Conservation (phyloP, 495 filamentous ascomycete species). For the Penicillium diatomitis region DNA sequence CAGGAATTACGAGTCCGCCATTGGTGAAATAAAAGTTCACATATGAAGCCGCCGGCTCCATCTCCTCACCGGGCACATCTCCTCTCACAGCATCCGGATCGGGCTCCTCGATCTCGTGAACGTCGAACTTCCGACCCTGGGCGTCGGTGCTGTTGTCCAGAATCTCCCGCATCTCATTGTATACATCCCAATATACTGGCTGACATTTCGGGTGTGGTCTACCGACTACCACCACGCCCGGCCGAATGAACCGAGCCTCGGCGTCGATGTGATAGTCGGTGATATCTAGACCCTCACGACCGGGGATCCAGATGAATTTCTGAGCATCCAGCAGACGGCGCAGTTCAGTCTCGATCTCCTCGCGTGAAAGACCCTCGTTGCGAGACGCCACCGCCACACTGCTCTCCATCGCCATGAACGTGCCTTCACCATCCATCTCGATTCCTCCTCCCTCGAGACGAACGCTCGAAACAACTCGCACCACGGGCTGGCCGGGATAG, state of each 20-base stretch:
- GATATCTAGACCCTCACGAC: slow-evolving; percentile 21
- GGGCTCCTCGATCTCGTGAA: slow-evolving; percentile 24
- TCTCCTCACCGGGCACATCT: slow-evolving; percentile 14
- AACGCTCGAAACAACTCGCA: slow-evolving; percentile 12
- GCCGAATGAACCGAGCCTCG: slow-evolving; percentile 21
- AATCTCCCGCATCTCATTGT: slow-evolving; percentile 19
- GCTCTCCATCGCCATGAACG: slow-evolving; percentile 28
- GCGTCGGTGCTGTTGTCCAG: slow-evolving; percentile 18
- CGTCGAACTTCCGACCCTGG: slow-evolving; percentile 15
- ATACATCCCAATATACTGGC: slow-evolving; percentile 17
- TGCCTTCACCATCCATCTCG: slow-evolving; percentile 28
- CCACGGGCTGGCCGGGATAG: slow-evolving; percentile 1
- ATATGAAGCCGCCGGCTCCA: slow-evolving; percentile 20
- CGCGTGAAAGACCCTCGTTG: slow-evolving; percentile 16
- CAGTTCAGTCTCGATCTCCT: slow-evolving; percentile 17
- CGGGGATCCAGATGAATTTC: slow-evolving; percentile 29
- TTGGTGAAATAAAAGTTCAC: slow-evolving; percentile 32
- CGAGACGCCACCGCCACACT: slow-evolving; percentile 20
- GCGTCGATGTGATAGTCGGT: slow-evolving; percentile 30
- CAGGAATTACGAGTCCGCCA: slow-evolving; percentile 24
- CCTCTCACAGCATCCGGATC: slow-evolving; percentile 16
- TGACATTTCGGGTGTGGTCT: slow-evolving; percentile 12
- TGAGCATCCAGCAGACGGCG: slow-evolving; percentile 14
- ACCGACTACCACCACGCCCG: slow-evolving; percentile 24
- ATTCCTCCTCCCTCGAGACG: slow-evolving; percentile 25